Evolutionary conservation across 2,329 filamentous ascomycete species (phyloP).

Genomic region (Aspergillus quadricinctus): DNA sequence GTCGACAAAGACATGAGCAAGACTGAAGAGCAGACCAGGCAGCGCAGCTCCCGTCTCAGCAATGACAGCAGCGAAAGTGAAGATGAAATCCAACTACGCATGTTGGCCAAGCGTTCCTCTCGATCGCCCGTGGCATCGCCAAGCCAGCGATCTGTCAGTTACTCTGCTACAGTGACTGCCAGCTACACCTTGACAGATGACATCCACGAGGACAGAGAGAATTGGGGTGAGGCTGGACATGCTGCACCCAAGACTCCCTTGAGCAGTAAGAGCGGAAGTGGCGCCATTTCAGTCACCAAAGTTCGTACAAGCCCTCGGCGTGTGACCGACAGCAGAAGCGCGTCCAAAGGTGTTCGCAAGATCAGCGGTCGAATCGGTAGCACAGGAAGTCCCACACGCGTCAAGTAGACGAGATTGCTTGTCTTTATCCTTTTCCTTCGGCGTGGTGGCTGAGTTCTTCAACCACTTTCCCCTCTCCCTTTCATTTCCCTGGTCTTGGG

Average conservation of each 20-base stretch:
- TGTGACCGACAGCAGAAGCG: slow-evolving; percentile 35
- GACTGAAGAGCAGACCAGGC: slow-evolving; percentile 44
- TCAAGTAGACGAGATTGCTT: slow-evolving; percentile 19
- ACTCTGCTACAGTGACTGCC: slow-evolving; percentile 68
- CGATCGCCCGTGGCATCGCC: slow-evolving; percentile 62
- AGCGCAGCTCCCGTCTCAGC: slow-evolving; percentile 52
- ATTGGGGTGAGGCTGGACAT: slow-evolving; percentile 47
- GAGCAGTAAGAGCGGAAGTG: slow-evolving; percentile 49
- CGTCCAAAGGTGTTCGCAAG: slow-evolving; percentile 42
- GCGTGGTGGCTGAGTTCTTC: neutral
- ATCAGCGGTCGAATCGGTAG: slow-evolving; percentile 45
- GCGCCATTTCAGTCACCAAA: slow-evolving; percentile 56
- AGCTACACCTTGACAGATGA: slow-evolving; percentile 63
- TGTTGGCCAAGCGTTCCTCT: slow-evolving; percentile 63
- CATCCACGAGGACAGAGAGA: slow-evolving; percentile 62
- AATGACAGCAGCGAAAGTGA: slow-evolving; percentile 64
- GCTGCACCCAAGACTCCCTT: slow-evolving; percentile 51
- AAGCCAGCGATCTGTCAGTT: slow-evolving; percentile 65
- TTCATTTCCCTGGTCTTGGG: slow-evolving; percentile 7
- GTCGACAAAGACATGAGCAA: slow-evolving; percentile 29
- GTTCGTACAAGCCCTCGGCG: slow-evolving; percentile 54
- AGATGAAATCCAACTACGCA: slow-evolving; percentile 75
- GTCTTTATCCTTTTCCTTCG: neutral
- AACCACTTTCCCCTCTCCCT: slow-evolving; percentile 1
- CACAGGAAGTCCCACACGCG: slow-evolving; percentile 31